A percentile compares a stretch with the other conserved stretches of the same genome.
These are phyloP conservation scores for Pecoramyces ruminantium DNA, from an alignment of 192 early-diverging fungal genomes.

Conservation along the genomic window DNA sequence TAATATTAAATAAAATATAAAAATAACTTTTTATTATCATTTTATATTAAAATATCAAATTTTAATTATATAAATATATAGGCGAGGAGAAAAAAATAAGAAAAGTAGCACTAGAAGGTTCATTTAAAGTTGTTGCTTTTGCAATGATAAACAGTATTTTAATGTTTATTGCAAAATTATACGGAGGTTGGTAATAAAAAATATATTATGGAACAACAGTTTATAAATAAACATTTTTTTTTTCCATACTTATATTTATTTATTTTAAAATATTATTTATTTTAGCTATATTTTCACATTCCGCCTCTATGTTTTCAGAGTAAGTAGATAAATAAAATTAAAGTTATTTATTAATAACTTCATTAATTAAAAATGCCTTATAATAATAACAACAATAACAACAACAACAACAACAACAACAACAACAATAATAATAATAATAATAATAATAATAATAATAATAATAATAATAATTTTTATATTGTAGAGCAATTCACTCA, in stretches of 20 bases:
- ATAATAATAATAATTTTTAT: conserved; percentile 4
- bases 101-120: conserved; percentile 21
- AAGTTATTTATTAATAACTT: too few species aligned
- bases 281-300: conserved; percentile 21
- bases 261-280: conserved; percentile 11
- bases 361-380: too few species aligned
- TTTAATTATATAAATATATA: conserved; percentile 2
- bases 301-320: conserved; percentile 41
- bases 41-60: not conserved
- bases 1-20: too few species aligned
- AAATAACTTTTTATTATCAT: too few species aligned
- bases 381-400: too few species aligned
- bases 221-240: too few species aligned
- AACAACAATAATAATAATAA: conserved; percentile 21
- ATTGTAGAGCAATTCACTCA: not conserved
- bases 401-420: too few species aligned
- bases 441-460: conserved; percentile 16
- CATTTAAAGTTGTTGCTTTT: conserved; percentile 29
- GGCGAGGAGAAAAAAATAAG: conserved; percentile 6
- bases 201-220: too few species aligned
- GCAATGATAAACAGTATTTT: conserved; percentile 14
- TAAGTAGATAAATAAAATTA: too few species aligned
- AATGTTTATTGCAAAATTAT: not conserved
- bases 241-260: too few species aligned
- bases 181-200: too few species aligned